These are phyloP conservation scores for Porphyrellus cyaneotinctus DNA, from an alignment of 768 basidiomycete species.

Conservation along the genomic window DNA sequence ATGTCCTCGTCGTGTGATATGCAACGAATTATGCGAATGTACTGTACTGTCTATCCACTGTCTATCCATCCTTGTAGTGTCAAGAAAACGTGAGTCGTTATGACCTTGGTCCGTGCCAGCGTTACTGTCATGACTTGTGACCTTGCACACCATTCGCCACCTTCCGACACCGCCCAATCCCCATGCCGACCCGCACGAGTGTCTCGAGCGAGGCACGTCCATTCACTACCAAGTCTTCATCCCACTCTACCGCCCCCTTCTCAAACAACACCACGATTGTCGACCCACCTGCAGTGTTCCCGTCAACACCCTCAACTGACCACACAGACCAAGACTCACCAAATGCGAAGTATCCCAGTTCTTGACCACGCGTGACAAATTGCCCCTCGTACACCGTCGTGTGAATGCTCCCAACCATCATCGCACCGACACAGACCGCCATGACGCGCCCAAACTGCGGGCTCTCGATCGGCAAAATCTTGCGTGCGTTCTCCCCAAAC, in stretches of 20 bases:
- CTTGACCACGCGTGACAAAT: constrained; percentile 75
- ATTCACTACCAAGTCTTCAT: constrained; percentile 85
- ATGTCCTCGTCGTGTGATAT: too few species aligned
- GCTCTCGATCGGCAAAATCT: constrained; percentile 89
- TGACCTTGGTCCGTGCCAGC: too few species aligned
- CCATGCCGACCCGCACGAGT: constrained; percentile 83
- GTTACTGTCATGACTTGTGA: constrained; percentile 1
- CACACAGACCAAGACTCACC: constrained; percentile 46
- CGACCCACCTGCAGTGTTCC: constrained; percentile 61
- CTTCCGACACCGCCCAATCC: constrained; percentile 53
- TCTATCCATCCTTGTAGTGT: too few species aligned
- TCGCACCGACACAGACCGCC: constrained; percentile 88
- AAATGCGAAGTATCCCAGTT: constrained; percentile 94
- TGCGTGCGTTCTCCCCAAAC: constrained; percentile 91
- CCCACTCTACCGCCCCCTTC: constrained; percentile 82
- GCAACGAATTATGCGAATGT: too few species aligned
- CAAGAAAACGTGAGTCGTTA: too few species aligned
- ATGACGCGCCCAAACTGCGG: constrained; percentile 88
- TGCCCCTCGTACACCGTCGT: constrained; percentile 87
- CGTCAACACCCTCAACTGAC: background rate
- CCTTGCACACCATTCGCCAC: constrained; percentile 6
- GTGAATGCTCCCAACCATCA: constrained; percentile 92
- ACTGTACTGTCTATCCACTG: too few species aligned
- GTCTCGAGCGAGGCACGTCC: constrained; percentile 86
- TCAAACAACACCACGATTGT: constrained; percentile 91